A percentile compares a stretch with the other conserved stretches of the same genome.
Conservation (phyloP, 176 grass and related monocot genomes). For the Eremochloa ophiuroides region DNA sequence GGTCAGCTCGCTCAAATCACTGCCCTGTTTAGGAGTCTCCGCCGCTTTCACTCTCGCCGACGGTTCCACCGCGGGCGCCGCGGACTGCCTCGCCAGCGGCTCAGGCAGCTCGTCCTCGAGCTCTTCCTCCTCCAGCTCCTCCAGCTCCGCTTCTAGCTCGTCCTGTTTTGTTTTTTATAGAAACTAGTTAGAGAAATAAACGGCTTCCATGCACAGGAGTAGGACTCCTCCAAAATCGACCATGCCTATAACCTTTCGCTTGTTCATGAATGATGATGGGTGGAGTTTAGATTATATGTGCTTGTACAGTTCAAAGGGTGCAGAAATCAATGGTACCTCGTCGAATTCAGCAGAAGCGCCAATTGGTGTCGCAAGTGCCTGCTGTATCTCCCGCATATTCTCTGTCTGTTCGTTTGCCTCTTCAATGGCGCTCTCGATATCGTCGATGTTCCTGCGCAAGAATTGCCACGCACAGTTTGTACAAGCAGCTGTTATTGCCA, state of each 20-base stretch:
- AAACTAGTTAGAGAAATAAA: not conserved
- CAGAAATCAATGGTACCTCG: conserved; percentile 32
- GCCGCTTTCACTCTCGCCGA: not conserved
- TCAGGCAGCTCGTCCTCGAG: conserved; percentile 40
- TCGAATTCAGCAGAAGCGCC: conserved; percentile 58
- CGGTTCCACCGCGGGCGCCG: not conserved
- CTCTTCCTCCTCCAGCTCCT: conserved; percentile 57
- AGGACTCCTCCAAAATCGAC: too few species aligned
- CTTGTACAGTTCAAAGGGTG: not conserved
- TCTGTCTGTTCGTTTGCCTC: conserved; percentile 49
- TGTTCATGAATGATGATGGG: too few species aligned
- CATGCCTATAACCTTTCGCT: too few species aligned
- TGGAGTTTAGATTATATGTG: too few species aligned
- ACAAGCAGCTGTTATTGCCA: too few species aligned
- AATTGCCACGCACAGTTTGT: not conserved
- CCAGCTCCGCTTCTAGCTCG: conserved; percentile 62
- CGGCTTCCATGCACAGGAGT: not conserved
- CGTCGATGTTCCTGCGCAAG: conserved; percentile 46
- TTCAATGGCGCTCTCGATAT: conserved; percentile 59
- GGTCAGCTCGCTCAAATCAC: conserved; percentile 32
- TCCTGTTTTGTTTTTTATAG: too few species aligned
- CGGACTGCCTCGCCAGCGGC: not conserved
- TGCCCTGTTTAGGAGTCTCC: conserved; percentile 19
- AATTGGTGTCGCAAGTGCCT: conserved; percentile 40
- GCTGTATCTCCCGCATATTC: conserved; percentile 65